phyloP scores from a whole-genome alignment of 1,284 basidiomycete species.

The Schizopora paradoxa region DNA sequence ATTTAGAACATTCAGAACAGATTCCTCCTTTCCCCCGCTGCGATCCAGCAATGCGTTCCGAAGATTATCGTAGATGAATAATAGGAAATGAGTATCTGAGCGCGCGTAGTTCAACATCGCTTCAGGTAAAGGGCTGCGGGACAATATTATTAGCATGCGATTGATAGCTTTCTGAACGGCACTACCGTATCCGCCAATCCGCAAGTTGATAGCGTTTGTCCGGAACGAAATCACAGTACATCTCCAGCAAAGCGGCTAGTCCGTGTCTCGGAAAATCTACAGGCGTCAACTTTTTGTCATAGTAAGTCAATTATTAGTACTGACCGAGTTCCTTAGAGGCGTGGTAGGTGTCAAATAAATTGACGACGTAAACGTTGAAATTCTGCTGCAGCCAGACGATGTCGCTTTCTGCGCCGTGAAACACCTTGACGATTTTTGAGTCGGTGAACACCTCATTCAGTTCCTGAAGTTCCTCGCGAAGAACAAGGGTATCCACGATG shows the following conservation, averaged over 20 bases:
- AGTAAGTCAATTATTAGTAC: conserved; percentile 18
- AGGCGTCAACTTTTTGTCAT: no score
- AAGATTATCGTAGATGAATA: conserved; percentile 92
- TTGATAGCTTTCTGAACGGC: neutral
- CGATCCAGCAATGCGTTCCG: conserved; percentile 79
- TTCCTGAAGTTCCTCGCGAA: conserved; percentile 73
- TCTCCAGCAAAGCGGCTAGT: conserved; percentile 80
- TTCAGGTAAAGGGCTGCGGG: conserved; percentile 67
- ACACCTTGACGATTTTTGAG: conserved; percentile 82
- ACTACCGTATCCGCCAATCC: conserved; percentile 90
- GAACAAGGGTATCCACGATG: conserved; percentile 76
- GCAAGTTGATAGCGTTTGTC: conserved; percentile 97
- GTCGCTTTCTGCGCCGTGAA: conserved; percentile 94
- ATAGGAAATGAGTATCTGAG: conserved; percentile 92
- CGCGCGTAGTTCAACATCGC: conserved; percentile 93
- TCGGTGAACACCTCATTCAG: conserved; percentile 80
- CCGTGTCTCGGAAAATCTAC: conserved; percentile 78
- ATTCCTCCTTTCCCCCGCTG: conserved; percentile 30
- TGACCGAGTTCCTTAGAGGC: conserved; percentile 81
- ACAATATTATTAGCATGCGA: conserved; percentile 8
- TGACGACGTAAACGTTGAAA: conserved; percentile 90
- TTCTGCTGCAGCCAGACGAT: conserved; percentile 96
- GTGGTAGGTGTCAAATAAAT: conserved; percentile 95
- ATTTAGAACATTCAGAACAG: conserved; percentile 54
- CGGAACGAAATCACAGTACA: conserved; percentile 87